Base-by-base conservation (phyloP, 768 basidiomycete species). In the Suillus fuscotomentosus region DNA sequence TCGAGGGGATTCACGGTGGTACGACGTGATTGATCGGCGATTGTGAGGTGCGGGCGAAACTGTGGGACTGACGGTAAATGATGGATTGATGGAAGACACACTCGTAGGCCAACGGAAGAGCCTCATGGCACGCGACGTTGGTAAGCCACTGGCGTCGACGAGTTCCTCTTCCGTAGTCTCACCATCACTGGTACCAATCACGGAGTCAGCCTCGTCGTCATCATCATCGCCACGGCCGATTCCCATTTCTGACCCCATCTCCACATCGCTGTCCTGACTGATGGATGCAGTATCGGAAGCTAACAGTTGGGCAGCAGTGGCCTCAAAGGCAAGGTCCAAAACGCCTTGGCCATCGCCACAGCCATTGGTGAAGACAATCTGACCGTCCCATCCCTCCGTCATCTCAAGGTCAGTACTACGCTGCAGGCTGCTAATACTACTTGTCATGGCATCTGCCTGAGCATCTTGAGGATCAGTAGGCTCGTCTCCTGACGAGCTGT, bases 131-230 rank as follows among this genome's bases (percentile, higher is more conserved):
- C 86, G 86, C n/a, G 86, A 85, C 63, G 91, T 93, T 34, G 88
- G 89, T 7, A 91, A 79, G 62, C 88, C 86, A 65, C 87, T 84
- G 10, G 86, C 83, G 61, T 89, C 90, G n/a, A 93, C 87, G 60
- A 93, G 86, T 66, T 94, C 91, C 66, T 92, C 90, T 71, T 93
- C 92, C 2, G 92, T 93, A 4, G 91, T 91, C 67, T 92, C 89
- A 1, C 91, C 90, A 7, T 86, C 88, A 63, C 79, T 84, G 45
- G 82, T 85, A 54, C 79, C 83, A 63, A 84, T 77, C 63, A 80
- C 80, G 61, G 85, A 79, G 34, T 82, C 80, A 7, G 74, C 82
- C 42, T 83, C 83, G 48, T 81, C 80, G 14, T 69, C 70, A 47
- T 76, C 76, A 61, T 66, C 74, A 56, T 73, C 70, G 68, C 74